A percentile compares a stretch with the other conserved stretches of the same genome.
These are phyloP conservation scores for Pelagophyceae sp. DNA, from an alignment of 352 stramenopile species.

Conservation along the genomic window DNA sequence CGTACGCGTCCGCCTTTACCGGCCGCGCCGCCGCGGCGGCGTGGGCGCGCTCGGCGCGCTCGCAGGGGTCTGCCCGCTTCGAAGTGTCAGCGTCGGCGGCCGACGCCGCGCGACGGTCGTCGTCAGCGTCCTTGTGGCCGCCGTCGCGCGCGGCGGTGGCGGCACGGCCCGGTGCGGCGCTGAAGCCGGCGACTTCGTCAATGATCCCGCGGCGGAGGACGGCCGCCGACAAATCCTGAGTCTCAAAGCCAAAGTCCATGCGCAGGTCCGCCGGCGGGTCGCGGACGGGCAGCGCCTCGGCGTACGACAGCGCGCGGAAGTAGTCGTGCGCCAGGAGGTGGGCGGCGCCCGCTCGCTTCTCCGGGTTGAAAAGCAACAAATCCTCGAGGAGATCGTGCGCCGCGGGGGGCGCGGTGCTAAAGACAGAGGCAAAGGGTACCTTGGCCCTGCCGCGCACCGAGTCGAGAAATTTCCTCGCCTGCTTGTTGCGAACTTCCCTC, in stretches of 20 bases:
- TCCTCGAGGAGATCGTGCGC: conserved; percentile 73
- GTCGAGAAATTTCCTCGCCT: conserved; percentile 39
- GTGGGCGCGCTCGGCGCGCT: background rate
- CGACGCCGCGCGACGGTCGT: too few relatives aligned
- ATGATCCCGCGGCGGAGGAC: conserved; percentile 11
- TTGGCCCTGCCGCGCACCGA: conserved; percentile 17
- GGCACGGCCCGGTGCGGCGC: background rate
- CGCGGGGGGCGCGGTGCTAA: conserved; percentile 51
- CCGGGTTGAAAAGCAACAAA: conserved; percentile 82
- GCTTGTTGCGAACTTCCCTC: conserved; percentile 57
- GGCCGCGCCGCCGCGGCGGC: background rate
- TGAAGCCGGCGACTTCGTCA: conserved; percentile 10
- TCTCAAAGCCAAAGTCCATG: conserved; percentile 24
- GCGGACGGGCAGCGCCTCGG: conserved; percentile 61
- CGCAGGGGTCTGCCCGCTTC: too few relatives aligned
- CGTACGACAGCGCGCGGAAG: conserved; percentile 70
- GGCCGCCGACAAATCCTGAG: background rate
- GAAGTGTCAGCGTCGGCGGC: too few relatives aligned
- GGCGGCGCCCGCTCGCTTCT: conserved; percentile 79
- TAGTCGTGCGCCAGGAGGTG: conserved; percentile 78
- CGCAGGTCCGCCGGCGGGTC: conserved; percentile 23
- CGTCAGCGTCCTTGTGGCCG: background rate
- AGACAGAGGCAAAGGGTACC: conserved; percentile 45
- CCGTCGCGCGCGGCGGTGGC: background rate
- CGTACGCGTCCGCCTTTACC: background rate